Conservation (phyloP, 2,329 filamentous ascomycete species). For the Nothopassalora personata region DNA sequence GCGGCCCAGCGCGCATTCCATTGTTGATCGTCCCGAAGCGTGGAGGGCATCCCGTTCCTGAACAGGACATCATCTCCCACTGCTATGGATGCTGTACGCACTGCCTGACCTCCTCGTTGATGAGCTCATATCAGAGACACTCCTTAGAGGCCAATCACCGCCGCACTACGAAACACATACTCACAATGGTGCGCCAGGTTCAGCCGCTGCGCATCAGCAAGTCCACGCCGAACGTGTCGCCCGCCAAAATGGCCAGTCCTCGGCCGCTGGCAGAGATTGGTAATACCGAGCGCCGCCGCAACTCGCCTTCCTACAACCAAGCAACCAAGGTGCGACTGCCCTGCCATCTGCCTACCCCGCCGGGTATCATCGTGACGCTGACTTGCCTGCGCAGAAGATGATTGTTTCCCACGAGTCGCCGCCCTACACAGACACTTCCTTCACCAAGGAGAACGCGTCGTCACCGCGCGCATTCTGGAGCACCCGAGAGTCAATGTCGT, state of each 20-base stretch:
- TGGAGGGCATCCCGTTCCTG: background rate
- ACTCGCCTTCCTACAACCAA: slow-evolving; percentile 88
- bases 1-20: slow-evolving; percentile 15
- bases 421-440: slow-evolving; percentile 51
- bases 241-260: slow-evolving; percentile 57
- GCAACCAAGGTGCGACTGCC: slow-evolving; percentile 54
- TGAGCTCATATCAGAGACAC: background rate
- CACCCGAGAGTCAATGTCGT: slow-evolving; percentile 61
- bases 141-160: background rate
- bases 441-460: slow-evolving; percentile 17
- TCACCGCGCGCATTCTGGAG: slow-evolving; percentile 93
- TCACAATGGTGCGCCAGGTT: slow-evolving; percentile 45
- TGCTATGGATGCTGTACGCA: slow-evolving; percentile 21
- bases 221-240: slow-evolving; percentile 54
- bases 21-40: slow-evolving; percentile 10
- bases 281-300: slow-evolving; percentile 76
- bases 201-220: slow-evolving; percentile 77
- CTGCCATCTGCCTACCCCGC: background rate
- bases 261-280: slow-evolving; percentile 85
- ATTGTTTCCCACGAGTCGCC: slow-evolving; percentile 69
- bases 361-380: slow-evolving; percentile 11
- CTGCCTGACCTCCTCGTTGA: background rate
- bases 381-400: slow-evolving; percentile 53
- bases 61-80: background rate
- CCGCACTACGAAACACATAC: background rate